Conservation (phyloP, 257 asterid species). For the Orobanche coerulescens region DNA sequence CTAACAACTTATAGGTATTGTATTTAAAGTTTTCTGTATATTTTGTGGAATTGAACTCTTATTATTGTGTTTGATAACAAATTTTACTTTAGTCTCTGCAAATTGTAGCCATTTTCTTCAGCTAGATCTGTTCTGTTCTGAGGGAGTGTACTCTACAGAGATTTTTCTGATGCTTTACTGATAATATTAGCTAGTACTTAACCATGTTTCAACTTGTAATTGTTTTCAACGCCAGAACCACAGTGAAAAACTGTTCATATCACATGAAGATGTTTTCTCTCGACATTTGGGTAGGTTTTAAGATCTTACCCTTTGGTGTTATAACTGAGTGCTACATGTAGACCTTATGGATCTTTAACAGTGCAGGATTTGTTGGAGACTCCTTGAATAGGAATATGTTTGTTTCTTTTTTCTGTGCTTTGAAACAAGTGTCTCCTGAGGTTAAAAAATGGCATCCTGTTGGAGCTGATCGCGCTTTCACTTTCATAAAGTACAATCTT, state of each 20-base stretch:
- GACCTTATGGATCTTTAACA: slow-evolving; percentile 38
- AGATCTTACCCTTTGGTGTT: neutral
- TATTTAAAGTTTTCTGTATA: neutral
- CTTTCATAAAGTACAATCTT: slow-evolving; percentile 74
- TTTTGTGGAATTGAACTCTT: neutral
- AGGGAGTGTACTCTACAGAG: neutral
- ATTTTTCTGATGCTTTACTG: neutral
- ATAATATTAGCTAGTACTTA: no score
- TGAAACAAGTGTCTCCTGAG: slow-evolving; percentile 49
- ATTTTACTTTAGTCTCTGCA: no score
- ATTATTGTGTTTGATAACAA: no score
- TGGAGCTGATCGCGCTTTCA: slow-evolving; percentile 93
- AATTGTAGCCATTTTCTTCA: neutral
- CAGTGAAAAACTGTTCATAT: neutral
- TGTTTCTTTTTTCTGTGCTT: slow-evolving; percentile 76
- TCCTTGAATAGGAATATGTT: slow-evolving; percentile 96
- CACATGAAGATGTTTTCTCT: neutral
- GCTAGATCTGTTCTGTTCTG: neutral
- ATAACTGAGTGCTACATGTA: slow-evolving; percentile 20
- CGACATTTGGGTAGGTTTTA: neutral
- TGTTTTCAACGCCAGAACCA: neutral
- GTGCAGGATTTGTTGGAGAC: slow-evolving; percentile 98
- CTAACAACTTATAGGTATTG: neutral
- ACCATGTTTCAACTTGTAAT: neutral
- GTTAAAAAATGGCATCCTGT: slow-evolving; percentile 97